Evolutionary conservation across 73 alveolate genomes (phyloP), one percentile per base, ranked within the genome.

Genomic region (Tetrahymena malaccensis): DNA sequence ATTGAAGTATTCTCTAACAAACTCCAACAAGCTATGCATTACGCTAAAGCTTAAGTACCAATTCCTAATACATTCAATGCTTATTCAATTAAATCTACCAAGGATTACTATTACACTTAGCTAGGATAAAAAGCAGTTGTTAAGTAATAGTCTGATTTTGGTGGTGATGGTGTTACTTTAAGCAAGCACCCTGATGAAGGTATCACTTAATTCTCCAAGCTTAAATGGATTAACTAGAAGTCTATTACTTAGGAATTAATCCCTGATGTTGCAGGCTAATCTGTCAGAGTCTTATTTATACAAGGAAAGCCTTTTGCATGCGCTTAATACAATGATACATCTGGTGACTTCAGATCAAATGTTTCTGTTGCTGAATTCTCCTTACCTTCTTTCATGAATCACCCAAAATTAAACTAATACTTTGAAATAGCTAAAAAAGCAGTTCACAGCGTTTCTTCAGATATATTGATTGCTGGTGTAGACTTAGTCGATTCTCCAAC

Each of bases 161-260:
- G 96, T 43, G 96, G 96, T 85, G 96, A 94, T 85, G 96, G 96
- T 38, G 95, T 94, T 22, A 25, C n/a, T 44, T 44, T 94, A 84
- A 94, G 95, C 17, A 84, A 94, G 93, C 83, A 94, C 3, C 37
- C 50, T 33, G 96, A 94, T 27, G 96, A 94, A 35, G 93, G 55
- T 21, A 94, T 94, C 43, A 94, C 95, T 15, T 35, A 85, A 85
- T 85, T 93, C 27, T 85, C 93, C n/a, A 94, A 94, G 57, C 93
- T 57, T n/a, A 55, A 44, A 34, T 94, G 96, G 96, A 94, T 83
- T 25, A 55, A 43, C 34, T 93, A 84, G n/a, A 85, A 94, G 34
- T 15, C 95, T 17, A 94, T 94, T 3, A 94, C 93, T 7, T 43
- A 94, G 8, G 93, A 85, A 15, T 84, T 94, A 11, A 84, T 94